Conservation (phyloP, 1,139 yeast species). For the Maudiozyma humilis region DNA sequence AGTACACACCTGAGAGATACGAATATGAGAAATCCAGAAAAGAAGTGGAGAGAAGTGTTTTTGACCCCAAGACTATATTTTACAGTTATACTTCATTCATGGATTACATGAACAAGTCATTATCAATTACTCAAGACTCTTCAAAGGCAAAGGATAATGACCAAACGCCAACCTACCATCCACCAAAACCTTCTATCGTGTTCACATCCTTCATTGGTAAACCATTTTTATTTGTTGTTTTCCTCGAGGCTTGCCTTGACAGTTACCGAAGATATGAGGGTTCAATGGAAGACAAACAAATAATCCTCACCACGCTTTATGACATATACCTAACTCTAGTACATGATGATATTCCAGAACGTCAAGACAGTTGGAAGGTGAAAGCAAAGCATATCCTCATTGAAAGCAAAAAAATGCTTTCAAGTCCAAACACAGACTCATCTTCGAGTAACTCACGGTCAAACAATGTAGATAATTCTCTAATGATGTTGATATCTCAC, state of each 20-base stretch:
- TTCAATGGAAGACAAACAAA: constrained; percentile 55
- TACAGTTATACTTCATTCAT: constrained; percentile 70
- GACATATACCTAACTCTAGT: constrained; percentile 72
- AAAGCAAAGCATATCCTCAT: constrained; percentile 54
- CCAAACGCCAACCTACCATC: constrained; percentile 67
- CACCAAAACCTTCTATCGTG: constrained; percentile 83
- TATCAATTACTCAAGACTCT: constrained; percentile 4
- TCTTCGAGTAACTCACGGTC: constrained; percentile 4
- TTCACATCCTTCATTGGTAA: constrained; percentile 80
- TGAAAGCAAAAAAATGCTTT: constrained; percentile 32
- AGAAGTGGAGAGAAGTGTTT: not conserved
- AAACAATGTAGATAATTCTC: constrained; percentile 44
- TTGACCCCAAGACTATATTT: constrained; percentile 36
- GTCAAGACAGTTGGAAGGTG: constrained; percentile 45
- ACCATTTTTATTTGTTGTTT: constrained; percentile 85
- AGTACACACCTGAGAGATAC: constrained; percentile 43
- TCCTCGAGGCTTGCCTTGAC: constrained; percentile 83
- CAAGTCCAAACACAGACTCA: too few species aligned
- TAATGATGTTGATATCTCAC: constrained; percentile 59
- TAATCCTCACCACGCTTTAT: constrained; percentile 65
- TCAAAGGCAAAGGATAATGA: constrained; percentile 5
- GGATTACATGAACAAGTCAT: constrained; percentile 41
- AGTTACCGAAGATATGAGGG: constrained; percentile 74
- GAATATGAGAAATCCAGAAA: constrained; percentile 7
- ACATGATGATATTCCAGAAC: constrained; percentile 33